Evolutionary conservation across 805 yeast species (phyloP), one percentile per base, ranked within the genome.

Genomic region (Myxozyma udenii): DNA sequence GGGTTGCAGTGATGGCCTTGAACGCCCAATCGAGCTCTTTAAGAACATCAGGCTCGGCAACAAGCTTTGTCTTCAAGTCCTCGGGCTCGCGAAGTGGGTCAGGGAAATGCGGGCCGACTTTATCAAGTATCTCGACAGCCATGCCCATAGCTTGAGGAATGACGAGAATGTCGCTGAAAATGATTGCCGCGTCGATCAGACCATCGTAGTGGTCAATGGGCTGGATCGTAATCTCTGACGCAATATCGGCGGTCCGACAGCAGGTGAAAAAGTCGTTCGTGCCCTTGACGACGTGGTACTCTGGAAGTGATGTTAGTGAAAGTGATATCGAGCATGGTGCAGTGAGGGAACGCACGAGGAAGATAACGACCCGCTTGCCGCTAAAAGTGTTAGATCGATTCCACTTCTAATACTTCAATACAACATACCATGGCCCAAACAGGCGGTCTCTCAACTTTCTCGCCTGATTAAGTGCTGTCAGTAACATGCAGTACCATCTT

Each of bases 91-190:
- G 80, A 61, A 93, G 73, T 16, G 98, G 98, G 41, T 83, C 82
- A 1, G 88, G 89, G 69, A 93, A 93, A 48, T 84, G 84, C 3
- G 98, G 98, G 0, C 98, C 98, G 55, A 84, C 85, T 46, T 95
- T 93, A 53, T 93, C 98, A 39, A 87, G 73, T 95, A 93, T 91
- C 66, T 85, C 83, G 38, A 93, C 96, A 48, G 79, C 83, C 85
- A 90, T 87, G 12, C 98, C 98, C 89, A 93, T 84, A 11, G 97
- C 98, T 71, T 93, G 98, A 2, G 98, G 98, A 48, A 93, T 85
- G 35, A 93, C 98, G 53, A 93, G 75, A 62, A 93, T 93, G 68
- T 93, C 98, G 66, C 90, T 83, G 73, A 93, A 93, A 51, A 93
- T 93, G 61, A 93, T 93, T 3, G 98, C 98, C 3, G 98, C 98